phyloP scores from a whole-genome alignment of 352 stramenopile genomes.

The Globisporangium heterothallicum region DNA sequence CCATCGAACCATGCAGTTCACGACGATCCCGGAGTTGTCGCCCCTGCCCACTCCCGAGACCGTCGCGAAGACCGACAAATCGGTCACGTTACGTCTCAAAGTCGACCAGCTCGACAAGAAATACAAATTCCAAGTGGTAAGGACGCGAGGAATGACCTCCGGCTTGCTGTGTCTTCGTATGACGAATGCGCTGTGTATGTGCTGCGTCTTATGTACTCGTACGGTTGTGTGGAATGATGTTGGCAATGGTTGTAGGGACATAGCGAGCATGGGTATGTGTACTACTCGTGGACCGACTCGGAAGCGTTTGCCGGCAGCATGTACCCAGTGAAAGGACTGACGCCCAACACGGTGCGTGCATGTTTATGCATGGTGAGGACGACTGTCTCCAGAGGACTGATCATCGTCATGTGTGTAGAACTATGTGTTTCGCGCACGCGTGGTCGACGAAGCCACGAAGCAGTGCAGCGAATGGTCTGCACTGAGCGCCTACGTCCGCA shows the following conservation, averaged over 20 bases:
- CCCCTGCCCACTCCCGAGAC: slow-evolving; percentile 50
- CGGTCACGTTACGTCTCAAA: slow-evolving; percentile 56
- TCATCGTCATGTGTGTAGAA: slow-evolving; percentile 26
- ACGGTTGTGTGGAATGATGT: background rate
- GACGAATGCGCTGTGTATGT: background rate
- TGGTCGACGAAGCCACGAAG: slow-evolving; percentile 52
- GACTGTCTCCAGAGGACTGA: background rate
- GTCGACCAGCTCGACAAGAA: slow-evolving; percentile 32
- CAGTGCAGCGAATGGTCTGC: slow-evolving; percentile 76
- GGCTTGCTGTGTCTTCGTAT: too few relatives aligned
- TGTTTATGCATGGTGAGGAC: background rate
- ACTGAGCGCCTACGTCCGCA: slow-evolving; percentile 65
- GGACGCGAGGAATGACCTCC: too few relatives aligned
- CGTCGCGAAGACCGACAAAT: slow-evolving; percentile 73
- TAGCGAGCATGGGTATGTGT: slow-evolving; percentile 83
- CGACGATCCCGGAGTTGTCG: slow-evolving; percentile 56
- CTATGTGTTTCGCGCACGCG: slow-evolving; percentile 73
- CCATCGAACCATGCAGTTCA: slow-evolving; percentile 38
- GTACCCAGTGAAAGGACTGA: slow-evolving; percentile 66
- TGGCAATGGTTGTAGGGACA: slow-evolving; percentile 31
- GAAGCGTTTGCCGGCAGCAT: slow-evolving; percentile 47
- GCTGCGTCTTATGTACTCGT: background rate
- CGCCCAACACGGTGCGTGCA: slow-evolving; percentile 53
- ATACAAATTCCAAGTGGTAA: slow-evolving; percentile 61
- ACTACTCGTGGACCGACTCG: slow-evolving; percentile 84